Base-by-base conservation (phyloP, 139 green algal species). In the Coccomyxa sp. region DNA sequence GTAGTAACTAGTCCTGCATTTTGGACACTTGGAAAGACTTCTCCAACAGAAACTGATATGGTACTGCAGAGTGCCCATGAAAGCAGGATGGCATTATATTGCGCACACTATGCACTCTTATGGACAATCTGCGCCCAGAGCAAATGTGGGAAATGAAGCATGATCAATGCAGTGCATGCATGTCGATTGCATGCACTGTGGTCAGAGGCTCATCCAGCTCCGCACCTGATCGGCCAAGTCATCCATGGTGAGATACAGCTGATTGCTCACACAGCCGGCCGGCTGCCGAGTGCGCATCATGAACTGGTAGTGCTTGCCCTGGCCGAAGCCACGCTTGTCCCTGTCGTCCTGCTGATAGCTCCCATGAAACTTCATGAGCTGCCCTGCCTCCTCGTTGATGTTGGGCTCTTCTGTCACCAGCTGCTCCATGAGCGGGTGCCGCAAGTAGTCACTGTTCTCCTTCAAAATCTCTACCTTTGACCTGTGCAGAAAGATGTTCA, bases 301-400 rank as follows among this genome's bases (percentile, higher is more conserved):
- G 89, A 99, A 99, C 91, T 98, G 95, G 86, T 99, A 99, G 13
- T 92, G 91, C 90, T 99, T 99, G 83, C 95, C 97, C 32, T 91
- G 31, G 0, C 96, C 97, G 79, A 96, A 96, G 0, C 92, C 88
- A n/a, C 97, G 92, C 90, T 96, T 94, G 89, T 99, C 97, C 15
- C 97, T 89, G 86, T 99, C 88, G 86, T 99, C 97, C 88, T 99
- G 96, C 94, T 93, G 88, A 84, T 99, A 99, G 83, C 87, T 95
- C 76, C 97, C 97, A 86, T 99, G 97, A 85, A 99, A 99, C 92
- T 99, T 99, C 92, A 99, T 99, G 13, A 99, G 92, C 93, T 99
- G 97, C 85, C 95, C 86, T 13, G 95, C 90, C 1, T 96, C 92
- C 87, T 98, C 95, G 80, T 77, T 94, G 88, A 99, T 97, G 85